Evolutionary conservation across 2,329 filamentous ascomycete genomes (phyloP), one percentile per base, ranked within the genome.

Genomic region (Tolypocladium guangdongense): DNA sequence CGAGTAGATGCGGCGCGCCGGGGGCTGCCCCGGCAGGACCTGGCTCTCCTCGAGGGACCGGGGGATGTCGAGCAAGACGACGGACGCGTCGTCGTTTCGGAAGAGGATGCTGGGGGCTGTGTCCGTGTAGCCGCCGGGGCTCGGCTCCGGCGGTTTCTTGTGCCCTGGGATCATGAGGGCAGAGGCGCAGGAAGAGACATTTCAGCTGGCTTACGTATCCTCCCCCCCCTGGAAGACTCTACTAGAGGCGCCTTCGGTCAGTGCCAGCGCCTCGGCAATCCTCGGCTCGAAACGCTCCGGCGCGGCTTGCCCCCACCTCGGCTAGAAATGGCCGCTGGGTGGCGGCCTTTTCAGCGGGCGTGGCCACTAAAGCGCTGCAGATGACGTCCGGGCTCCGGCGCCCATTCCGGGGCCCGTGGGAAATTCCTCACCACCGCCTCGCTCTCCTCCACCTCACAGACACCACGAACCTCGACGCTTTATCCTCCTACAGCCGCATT

Each of bases 31-130:
- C 7, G 69, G 64, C 14, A 71, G 69, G 36, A 76, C 74, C 67
- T 90, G 87, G 20, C 80, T 81, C 55, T 81, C 74, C 58, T 87
- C 83, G 39, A 90, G 78, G 2, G 87, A 88, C 20, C 74, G 72
- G 27, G 87, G 86, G 47, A 90, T 79, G 62, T 91, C 87, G 51
- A 90, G 66, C 30, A 90, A 65, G 24, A 81, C 72, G 52, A 84
- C 67, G 47, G 77, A 73, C 49, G 68, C 63, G 59, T 68, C 63
- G 6, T 48, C 39, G 57, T 55, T 67, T 49, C 65, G 60, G 55
- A 64, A 72, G 51, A 73, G 62, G 27, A 71, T 54, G 20, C 66
- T 68, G 2, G 65, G 59, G 14, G 27, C 1, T 8, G 43, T 1
- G 3, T 32, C 43, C 24, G 41, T 8, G 1, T 24, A 7, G 41